A percentile compares a stretch with the other conserved stretches of the same genome.
Evolutionary conservation across 495 filamentous ascomycete genomes (phyloP).

Genomic region (Penicillium egyptiacum): DNA sequence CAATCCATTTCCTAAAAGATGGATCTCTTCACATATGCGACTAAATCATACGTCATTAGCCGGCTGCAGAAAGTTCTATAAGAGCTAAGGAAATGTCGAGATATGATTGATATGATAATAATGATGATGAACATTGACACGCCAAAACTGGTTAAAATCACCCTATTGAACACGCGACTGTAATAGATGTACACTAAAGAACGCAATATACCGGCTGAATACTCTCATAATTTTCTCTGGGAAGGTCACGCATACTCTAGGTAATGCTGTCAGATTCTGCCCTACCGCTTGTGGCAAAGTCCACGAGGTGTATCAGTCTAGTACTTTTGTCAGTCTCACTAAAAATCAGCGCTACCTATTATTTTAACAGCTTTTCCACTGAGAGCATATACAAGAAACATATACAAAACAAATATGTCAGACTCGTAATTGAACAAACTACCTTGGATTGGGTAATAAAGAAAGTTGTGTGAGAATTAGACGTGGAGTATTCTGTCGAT

Average conservation of each 20-base stretch:
- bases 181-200: background rate
- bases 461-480: slow-evolving; percentile 1
- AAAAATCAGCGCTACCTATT: background rate
- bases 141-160: background rate
- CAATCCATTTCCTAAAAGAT: background rate
- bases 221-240: no score
- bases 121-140: background rate
- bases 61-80: background rate
- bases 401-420: background rate
- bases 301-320: background rate
- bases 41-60: background rate
- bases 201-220: background rate
- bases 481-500: slow-evolving; percentile 6
- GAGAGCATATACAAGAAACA: background rate
- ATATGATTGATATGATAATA: background rate
- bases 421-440: background rate
- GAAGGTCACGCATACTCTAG: background rate
- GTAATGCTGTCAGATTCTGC: background rate
- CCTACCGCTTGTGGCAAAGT: slow-evolving; percentile 3
- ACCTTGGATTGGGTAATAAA: slow-evolving; percentile 4
- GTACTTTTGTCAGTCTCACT: slow-evolving; percentile 5
- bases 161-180: background rate
- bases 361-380: background rate
- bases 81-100: no score
- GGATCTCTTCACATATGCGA: background rate